A percentile compares a stretch with the other conserved stretches of the same genome.
Conservation (phyloP, 768 basidiomycete genomes). For the Leccinellum luteum region DNA sequence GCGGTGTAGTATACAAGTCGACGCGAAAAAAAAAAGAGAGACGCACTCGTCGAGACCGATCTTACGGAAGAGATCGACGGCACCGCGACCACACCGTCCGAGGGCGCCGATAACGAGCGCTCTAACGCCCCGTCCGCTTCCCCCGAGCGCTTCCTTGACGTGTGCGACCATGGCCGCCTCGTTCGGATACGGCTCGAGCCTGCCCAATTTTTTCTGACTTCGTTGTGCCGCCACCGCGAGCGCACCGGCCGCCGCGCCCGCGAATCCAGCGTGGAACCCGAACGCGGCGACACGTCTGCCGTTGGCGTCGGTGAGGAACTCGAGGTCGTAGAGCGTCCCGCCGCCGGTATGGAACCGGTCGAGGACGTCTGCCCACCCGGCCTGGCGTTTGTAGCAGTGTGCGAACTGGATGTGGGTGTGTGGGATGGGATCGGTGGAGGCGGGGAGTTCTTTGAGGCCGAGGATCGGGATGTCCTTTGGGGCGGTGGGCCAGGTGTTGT, state of each 20-base stretch:
- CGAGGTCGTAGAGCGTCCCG: slow-evolving; percentile 90
- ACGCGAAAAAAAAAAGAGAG: no score
- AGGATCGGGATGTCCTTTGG: slow-evolving; percentile 77
- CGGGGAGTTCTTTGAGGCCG: slow-evolving; percentile 94
- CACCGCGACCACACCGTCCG: slow-evolving; percentile 92
- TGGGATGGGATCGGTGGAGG: slow-evolving; percentile 74
- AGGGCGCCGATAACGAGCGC: slow-evolving; percentile 95
- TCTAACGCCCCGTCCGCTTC: slow-evolving; percentile 69
- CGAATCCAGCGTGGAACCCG: slow-evolving; percentile 97
- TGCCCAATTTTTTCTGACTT: slow-evolving; percentile 58
- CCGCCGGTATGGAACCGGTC: slow-evolving; percentile 80
- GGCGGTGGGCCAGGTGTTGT: slow-evolving; percentile 87
- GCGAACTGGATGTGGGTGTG: slow-evolving; percentile 99
- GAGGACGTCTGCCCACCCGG: slow-evolving; percentile 85
- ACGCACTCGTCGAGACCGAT: slow-evolving; percentile 84
- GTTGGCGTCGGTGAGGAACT: slow-evolving; percentile 82
- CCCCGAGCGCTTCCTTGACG: slow-evolving; percentile 65
- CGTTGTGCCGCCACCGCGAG: slow-evolving; percentile 73
- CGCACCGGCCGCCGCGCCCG: slow-evolving; percentile 92
- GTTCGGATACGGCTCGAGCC: slow-evolving; percentile 77
- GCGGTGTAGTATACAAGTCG: no score
- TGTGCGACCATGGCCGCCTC: slow-evolving; percentile 79
- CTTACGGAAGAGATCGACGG: slow-evolving; percentile 93
- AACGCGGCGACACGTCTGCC: slow-evolving; percentile 96
- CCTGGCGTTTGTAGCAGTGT: slow-evolving; percentile 96